Base-by-base conservation (phyloP, 805 yeast genomes). In the Saccharomycopsis sp. region DNA sequence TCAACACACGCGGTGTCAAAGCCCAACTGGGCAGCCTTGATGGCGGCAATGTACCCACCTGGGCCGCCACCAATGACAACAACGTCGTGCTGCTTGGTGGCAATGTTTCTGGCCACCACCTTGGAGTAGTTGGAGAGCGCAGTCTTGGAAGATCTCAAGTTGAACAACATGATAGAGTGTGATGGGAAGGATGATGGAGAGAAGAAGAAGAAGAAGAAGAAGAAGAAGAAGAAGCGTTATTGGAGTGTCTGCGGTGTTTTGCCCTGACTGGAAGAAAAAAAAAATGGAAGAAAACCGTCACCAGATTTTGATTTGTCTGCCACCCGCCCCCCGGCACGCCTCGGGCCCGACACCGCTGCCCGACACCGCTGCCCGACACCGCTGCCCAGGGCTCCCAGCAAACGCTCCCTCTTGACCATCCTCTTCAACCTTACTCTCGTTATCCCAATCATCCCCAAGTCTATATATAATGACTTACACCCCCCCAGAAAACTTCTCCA, bases 11-110 rank as follows among this genome's bases (percentile, higher is more conserved):
- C 98, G 41, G 96, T 86, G 64, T 88, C 80, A 54, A 71, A 73
- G 31, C 96, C 96, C 47, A 88, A 71, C 70, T 92, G 99, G 38
- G 98, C 98, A 46, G 96, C 96, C 65, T 86, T 89, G 63, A 92
- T 92, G 57, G 99, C 98, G 42, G 96, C 97, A 54, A 92, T 92
- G 63, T 92, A 92, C 49, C 99, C 99, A 64, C 97, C 99, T 53
- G 99, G 99, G 45, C 99, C 99, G 55, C 96, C 97, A 53, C 99
- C 99, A 58, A 92, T 82, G 54, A 92, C 85, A 41, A 89, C 94
- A 41, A 92, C 75, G 57, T 92, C 97, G 60, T 85, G 92, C 58
- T 80, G 79, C 54, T 67, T 64, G 50, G 65, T 63, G 47, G 69
- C 23, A 13, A 46, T 10, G 38, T 36, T 34, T 39, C 49, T 42